Percentiles rank a stretch among this genome's conserved stretches.
These are phyloP conservation scores for Moricandia moricandioides DNA, from an alignment of 345 rosid genomes.

Conservation along the genomic window DNA sequence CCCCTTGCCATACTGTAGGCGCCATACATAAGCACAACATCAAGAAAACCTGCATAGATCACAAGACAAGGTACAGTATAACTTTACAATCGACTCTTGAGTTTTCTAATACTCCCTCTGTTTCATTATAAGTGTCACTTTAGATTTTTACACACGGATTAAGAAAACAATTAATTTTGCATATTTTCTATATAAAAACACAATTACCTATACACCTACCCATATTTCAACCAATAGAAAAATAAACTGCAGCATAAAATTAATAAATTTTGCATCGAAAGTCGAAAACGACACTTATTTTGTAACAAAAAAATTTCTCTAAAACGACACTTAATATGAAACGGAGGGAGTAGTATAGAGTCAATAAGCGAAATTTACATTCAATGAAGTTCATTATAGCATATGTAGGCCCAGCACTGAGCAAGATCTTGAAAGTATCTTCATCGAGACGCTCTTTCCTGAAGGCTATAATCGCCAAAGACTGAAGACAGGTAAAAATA, in stretches of 20 bases:
- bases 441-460: constrained; percentile 51
- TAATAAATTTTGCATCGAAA: too few relatives aligned
- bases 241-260: too few relatives aligned
- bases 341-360: too few relatives aligned
- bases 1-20: constrained; percentile 90
- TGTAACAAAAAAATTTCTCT: too few relatives aligned
- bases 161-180: too few relatives aligned
- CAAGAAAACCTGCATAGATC: constrained; percentile 63
- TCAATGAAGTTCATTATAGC: constrained; percentile 84
- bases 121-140: too few relatives aligned
- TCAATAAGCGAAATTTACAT: constrained; percentile 47
- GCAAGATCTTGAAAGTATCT: constrained; percentile 70
- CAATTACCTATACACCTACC: too few relatives aligned
- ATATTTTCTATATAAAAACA: too few relatives aligned
- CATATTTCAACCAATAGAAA: too few relatives aligned
- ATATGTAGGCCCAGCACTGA: constrained; percentile 85
- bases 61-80: constrained; percentile 22
- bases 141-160: too few relatives aligned
- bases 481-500: constrained; percentile 43
- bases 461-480: constrained; percentile 86
- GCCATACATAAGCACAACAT: constrained; percentile 89
- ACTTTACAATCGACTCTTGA: constrained; percentile 9
- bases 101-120: constrained; percentile 3
- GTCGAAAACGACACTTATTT: too few relatives aligned
- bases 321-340: too few relatives aligned